A percentile compares a stretch with the other conserved stretches of the same genome.
phyloP scores from a whole-genome alignment of 2,329 filamentous ascomycete genomes.

The Verticillium albo-atrum region DNA sequence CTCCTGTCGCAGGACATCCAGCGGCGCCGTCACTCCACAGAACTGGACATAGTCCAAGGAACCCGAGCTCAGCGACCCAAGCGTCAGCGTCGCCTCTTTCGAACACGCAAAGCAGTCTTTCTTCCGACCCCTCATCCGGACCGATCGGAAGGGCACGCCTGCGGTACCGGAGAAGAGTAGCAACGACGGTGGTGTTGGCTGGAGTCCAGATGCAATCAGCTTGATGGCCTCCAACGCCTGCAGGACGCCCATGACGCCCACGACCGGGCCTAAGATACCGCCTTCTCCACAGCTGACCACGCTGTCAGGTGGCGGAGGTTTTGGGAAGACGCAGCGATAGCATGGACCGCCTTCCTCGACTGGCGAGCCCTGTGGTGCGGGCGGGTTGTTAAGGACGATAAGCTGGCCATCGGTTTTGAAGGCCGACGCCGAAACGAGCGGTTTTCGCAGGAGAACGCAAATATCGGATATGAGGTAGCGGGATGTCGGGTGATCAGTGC shows the following conservation, averaged over 20 bases:
- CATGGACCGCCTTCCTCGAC: conserved; percentile 66
- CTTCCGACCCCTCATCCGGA: conserved; percentile 67
- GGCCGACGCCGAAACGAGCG: conserved; percentile 85
- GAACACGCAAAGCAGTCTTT: conserved; percentile 75
- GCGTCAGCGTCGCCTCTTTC: conserved; percentile 54
- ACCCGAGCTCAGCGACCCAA: conserved; percentile 57
- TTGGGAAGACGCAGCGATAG: conserved; percentile 90
- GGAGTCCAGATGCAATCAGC: conserved; percentile 52
- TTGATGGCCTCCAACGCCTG: conserved; percentile 90
- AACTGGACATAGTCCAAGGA: conserved; percentile 82
- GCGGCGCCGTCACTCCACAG: conserved; percentile 60
- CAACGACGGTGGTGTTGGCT: conserved; percentile 24
- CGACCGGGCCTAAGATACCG: conserved; percentile 86
- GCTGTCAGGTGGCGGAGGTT: conserved; percentile 76
- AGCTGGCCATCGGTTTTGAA: conserved; percentile 86
- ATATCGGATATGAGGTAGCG: conserved; percentile 91
- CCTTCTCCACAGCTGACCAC: conserved; percentile 88
- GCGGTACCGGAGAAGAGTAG: conserved; percentile 45
- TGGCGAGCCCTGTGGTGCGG: conserved; percentile 51
- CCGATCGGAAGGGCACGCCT: conserved; percentile 59
- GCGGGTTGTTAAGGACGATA: conserved; percentile 80
- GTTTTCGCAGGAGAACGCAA: conserved; percentile 73
- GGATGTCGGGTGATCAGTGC: conserved; percentile 87
- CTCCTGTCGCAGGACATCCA: conserved; percentile 52
- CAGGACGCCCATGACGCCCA: conserved; percentile 87